A percentile compares a stretch with the other conserved stretches of the same genome.
These are phyloP conservation scores for Salix udensis DNA, from an alignment of 345 rosid species.

Conservation along the genomic window DNA sequence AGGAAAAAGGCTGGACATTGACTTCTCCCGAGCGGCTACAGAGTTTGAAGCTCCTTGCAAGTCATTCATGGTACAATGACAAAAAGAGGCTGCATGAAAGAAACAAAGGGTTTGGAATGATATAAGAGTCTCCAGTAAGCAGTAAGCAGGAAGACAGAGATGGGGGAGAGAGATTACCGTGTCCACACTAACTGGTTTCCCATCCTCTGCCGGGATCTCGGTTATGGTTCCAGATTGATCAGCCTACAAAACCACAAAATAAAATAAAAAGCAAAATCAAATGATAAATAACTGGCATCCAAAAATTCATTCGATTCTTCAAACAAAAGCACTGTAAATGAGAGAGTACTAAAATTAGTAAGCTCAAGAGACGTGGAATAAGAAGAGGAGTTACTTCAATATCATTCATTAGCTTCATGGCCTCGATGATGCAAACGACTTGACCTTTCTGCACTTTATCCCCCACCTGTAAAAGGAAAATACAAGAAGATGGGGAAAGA, in stretches of 20 bases:
- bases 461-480: constrained; percentile 55
- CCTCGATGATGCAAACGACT: constrained; percentile 87
- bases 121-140: not conserved
- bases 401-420: constrained; percentile 98
- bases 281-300: not conserved
- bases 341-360: not conserved
- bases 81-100: constrained; percentile 68
- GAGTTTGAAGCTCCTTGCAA: constrained; percentile 10
- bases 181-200: constrained; percentile 81
- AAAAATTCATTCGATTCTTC: not conserved
- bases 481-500: not conserved
- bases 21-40: constrained; percentile 9
- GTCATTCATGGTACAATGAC: constrained; percentile 51
- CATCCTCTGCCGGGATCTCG: constrained; percentile 76
- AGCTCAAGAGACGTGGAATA: not conserved
- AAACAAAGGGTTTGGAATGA: not conserved
- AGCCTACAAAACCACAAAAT: constrained; percentile 47
- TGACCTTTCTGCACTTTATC: constrained; percentile 97
- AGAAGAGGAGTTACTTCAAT: constrained; percentile 62
- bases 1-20: constrained; percentile 1
- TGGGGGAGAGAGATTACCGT: constrained; percentile 38
- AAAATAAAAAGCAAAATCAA: not conserved
- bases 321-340: not conserved
- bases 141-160: not conserved
- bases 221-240: constrained; percentile 86